phyloP scores from a whole-genome alignment of 2,329 filamentous ascomycete genomes.

The Xylaria digitata region DNA sequence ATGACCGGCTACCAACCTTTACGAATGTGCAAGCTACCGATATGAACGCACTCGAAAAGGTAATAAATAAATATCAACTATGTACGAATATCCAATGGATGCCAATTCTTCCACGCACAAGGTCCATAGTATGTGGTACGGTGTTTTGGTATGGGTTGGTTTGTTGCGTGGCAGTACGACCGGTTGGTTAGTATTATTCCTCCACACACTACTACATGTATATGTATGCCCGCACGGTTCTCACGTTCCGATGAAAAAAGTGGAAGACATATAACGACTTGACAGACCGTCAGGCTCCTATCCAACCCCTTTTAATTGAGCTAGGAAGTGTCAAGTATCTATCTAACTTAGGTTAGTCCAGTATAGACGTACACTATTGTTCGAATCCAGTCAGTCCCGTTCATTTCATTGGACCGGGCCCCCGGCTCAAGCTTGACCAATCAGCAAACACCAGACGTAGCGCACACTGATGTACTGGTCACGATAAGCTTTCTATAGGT shows the following conservation, averaged over 20 bases:
- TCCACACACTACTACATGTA: no score
- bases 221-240: neutral
- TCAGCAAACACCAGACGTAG: neutral
- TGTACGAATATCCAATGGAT: conserved; percentile 1
- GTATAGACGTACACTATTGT: neutral
- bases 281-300: neutral
- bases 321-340: no score
- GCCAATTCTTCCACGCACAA: conserved; percentile 4
- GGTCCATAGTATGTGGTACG: conserved; percentile 27
- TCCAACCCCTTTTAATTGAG: conserved; percentile 6
- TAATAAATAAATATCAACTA: neutral
- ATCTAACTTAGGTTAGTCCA: neutral
- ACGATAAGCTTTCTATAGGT: neutral
- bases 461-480: neutral
- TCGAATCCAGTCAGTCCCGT: conserved; percentile 5
- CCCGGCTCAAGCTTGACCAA: conserved; percentile 6
- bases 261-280: neutral
- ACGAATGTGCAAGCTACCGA: conserved; percentile 36
- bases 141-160: neutral
- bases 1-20: conserved; percentile 34
- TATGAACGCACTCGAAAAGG: neutral
- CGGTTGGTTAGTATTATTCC: conserved; percentile 28
- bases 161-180: conserved; percentile 29
- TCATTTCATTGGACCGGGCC: conserved; percentile 24
- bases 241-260: neutral